These are phyloP conservation scores for Penicillium manginii DNA, from an alignment of 495 filamentous ascomycete species.

Conservation along the genomic window DNA sequence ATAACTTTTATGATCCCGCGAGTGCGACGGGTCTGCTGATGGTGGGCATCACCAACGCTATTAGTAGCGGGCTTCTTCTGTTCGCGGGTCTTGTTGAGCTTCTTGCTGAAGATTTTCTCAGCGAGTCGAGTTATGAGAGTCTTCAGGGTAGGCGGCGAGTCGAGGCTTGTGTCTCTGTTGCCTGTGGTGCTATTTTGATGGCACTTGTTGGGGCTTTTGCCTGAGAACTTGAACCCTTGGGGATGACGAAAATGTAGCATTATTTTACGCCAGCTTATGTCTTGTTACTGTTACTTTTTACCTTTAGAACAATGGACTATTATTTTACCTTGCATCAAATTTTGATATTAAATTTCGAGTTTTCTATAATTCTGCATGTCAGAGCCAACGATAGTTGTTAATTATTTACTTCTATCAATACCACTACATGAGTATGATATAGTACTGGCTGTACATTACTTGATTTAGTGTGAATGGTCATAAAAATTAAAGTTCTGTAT, in stretches of 20 bases:
- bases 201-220: slow-evolving; percentile 89
- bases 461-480: not conserved
- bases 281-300: not conserved
- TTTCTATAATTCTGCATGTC: not conserved
- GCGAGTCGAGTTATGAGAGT: slow-evolving; percentile 78
- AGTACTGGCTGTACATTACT: no score
- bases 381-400: not conserved
- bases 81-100: slow-evolving; percentile 93
- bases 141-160: slow-evolving; percentile 72
- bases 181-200: slow-evolving; percentile 80
- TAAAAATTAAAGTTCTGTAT: not conserved
- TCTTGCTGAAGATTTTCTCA: slow-evolving; percentile 91
- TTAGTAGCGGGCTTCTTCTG: slow-evolving; percentile 81
- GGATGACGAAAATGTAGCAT: not conserved
- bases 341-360: not conserved
- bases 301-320: not conserved
- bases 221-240: slow-evolving; percentile 41
- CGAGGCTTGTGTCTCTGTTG: slow-evolving; percentile 76
- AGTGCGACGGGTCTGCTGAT: slow-evolving; percentile 82
- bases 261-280: not conserved
- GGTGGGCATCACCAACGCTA: slow-evolving; percentile 92
- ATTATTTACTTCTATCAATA: no score
- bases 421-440: no score
- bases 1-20: slow-evolving; percentile 82
- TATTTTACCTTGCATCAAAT: not conserved